Evolutionary conservation across 495 filamentous ascomycete species (phyloP).

Genomic region (Xylaria venustula): DNA sequence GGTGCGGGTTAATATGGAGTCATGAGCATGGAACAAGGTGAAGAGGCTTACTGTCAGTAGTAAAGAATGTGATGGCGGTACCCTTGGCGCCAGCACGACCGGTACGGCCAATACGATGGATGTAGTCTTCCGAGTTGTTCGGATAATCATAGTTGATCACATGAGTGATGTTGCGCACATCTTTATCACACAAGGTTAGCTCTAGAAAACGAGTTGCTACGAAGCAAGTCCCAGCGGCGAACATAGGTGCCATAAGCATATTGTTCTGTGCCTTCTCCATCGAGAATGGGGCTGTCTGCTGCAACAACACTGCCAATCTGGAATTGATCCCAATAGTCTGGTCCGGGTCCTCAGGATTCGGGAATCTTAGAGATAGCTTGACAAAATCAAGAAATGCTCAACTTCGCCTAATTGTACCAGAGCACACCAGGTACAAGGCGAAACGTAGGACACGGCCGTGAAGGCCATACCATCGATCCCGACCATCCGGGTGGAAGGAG

Average conservation of each 20-base stretch:
- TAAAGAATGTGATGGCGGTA: constrained; percentile 95
- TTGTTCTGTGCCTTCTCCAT: constrained; percentile 67
- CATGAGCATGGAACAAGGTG: background rate
- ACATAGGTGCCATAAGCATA: constrained; percentile 56
- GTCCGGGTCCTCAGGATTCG: constrained; percentile 66
- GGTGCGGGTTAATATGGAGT: constrained; percentile 30
- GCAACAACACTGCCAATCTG: constrained; percentile 53
- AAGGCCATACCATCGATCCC: constrained; percentile 75
- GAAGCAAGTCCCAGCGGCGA: constrained; percentile 58
- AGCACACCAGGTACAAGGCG: constrained; percentile 62
- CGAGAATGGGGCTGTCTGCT: constrained; percentile 55
- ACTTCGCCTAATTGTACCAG: constrained; percentile 69
- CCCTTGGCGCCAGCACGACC: constrained; percentile 92
- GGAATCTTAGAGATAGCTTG: constrained; percentile 57
- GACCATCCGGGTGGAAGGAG: constrained; percentile 72
- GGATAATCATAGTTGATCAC: constrained; percentile 99
- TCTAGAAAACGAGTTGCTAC: constrained; percentile 49
- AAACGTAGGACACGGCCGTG: constrained; percentile 55
- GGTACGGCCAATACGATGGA: constrained; percentile 97
- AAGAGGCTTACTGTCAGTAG: constrained; percentile 85
- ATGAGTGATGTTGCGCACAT: constrained; percentile 99
- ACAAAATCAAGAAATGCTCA: constrained; percentile 68
- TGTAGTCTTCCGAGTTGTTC: constrained; percentile 99
- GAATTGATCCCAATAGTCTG: constrained; percentile 58
- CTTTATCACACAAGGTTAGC: constrained; percentile 85